Base-by-base conservation (phyloP, 805 yeast species). In the Kazachstania taianensis region DNA sequence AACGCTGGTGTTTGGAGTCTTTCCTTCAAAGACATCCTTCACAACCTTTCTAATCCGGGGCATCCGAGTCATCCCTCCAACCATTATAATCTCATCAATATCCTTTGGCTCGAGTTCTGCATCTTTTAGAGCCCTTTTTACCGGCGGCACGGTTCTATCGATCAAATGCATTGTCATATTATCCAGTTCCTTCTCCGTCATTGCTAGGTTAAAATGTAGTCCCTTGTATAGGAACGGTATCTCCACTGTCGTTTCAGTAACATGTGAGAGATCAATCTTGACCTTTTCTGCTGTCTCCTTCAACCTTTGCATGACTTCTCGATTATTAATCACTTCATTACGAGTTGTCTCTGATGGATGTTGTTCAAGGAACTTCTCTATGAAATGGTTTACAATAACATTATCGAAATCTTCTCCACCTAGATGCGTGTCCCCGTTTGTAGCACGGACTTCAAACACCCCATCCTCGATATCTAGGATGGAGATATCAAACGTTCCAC, bases 21-120 rank as follows among this genome's bases (percentile, higher is more conserved):
- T 77, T 16, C 39, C 39, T 23, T 70, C 67, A 53, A 82, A 81
- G 12, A 78, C 44, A 7, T 64, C 63, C 42, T 66, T 70, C 15
- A 82, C 89, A 6, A 75, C 65, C 26, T 67, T 67, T 41, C 85
- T 64, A 41, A 82, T 74, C 59, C 75, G 77, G 37, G 94, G 94
- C 94, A 82, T 82, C 59, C 94, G 66, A 4, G 94, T 81, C 94
- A 82, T 82, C 44, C 94, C 94, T 40, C 94, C 94, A 27, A 82
- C 94, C 29, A 82, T 55, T 30, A 82, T 72, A 20, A 82, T 75
- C 55, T 82, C 86, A 51, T 81, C 82, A 33, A 81, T 67, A 24
- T 81, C 84, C 23, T 70, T 68, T 6, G 77, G 65, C 29, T 73
- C 65, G 43, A 82, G 60, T 26, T 73, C 79, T 1, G 92, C 85